A percentile compares a stretch with the other conserved stretches of the same genome.
Conservation (phyloP, 768 basidiomycete species). For the Boletus fagicola region DNA sequence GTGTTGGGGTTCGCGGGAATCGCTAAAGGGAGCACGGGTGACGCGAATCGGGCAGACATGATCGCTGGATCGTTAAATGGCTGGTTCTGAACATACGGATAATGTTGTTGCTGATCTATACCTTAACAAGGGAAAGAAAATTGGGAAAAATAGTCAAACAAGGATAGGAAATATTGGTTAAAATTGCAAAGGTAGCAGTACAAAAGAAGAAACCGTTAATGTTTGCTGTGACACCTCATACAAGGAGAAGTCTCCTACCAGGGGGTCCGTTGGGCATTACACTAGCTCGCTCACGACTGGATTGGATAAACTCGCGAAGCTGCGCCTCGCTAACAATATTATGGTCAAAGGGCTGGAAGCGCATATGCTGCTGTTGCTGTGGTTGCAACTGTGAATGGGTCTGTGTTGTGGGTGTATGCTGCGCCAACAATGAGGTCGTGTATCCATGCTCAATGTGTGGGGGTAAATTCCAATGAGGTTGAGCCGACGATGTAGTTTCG, state of each 20-base stretch:
- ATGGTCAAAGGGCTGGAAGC: conserved; percentile 59
- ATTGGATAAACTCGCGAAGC: conserved; percentile 71
- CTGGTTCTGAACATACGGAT: conserved; percentile 37
- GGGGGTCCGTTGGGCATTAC: conserved; percentile 34
- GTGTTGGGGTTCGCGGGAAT: conserved; percentile 10
- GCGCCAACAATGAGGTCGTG: conserved; percentile 48
- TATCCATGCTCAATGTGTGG: conserved; percentile 42
- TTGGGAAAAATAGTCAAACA: conserved; percentile 12
- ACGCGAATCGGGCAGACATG: conserved; percentile 69
- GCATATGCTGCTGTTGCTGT: conserved; percentile 34
- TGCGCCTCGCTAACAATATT: conserved; percentile 66
- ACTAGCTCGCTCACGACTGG: conserved; percentile 58
- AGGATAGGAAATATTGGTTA: conserved; percentile 20
- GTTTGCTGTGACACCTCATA: conserved; percentile 32
- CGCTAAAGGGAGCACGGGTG: conserved; percentile 33
- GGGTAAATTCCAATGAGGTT: conserved; percentile 46
- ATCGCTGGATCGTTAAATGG: conserved; percentile 76
- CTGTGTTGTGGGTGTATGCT: conserved; percentile 41
- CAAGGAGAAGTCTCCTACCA: conserved; percentile 51
- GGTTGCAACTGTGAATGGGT: conserved; percentile 37
- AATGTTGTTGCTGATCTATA: conserved; percentile 38
- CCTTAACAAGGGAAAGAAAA: conserved; percentile 19
- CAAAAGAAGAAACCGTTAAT: conserved; percentile 35
- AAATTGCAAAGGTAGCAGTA: conserved; percentile 24
- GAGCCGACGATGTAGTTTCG: conserved; percentile 36